Evolutionary conservation across 441 rosid species (phyloP).

Genomic region (Gossypium lobatum): DNA sequence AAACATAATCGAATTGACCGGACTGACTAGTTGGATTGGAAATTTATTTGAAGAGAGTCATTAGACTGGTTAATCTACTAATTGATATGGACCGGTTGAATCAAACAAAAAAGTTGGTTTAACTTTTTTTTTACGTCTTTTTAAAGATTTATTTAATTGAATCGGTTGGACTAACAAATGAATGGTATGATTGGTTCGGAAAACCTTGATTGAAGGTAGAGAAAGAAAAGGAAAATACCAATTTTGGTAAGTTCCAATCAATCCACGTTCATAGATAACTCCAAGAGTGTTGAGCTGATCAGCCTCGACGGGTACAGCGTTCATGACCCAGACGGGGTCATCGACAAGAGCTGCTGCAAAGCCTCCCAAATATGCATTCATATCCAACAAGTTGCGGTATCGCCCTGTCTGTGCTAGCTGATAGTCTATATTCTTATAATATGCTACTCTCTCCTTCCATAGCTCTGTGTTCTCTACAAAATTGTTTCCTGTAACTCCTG

Average conservation of each 20-base stretch:
- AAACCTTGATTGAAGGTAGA: not conserved
- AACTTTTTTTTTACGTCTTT: too few relatives aligned
- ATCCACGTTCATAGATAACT: constrained; percentile 58
- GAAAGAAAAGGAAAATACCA: constrained; percentile 29
- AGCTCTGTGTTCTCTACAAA: constrained; percentile 35
- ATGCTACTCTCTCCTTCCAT: constrained; percentile 45
- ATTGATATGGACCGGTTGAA: too few relatives aligned
- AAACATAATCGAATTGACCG: not conserved
- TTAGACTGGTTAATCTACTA: too few relatives aligned
- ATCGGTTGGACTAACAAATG: too few relatives aligned
- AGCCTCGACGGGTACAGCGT: constrained; percentile 48
- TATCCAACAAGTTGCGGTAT: constrained; percentile 58
- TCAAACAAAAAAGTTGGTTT: too few relatives aligned
- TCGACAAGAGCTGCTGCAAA: constrained; percentile 47
- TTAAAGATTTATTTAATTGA: too few relatives aligned
- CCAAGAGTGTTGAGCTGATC: constrained; percentile 43
- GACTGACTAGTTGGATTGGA: too few relatives aligned
- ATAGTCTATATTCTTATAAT: constrained; percentile 42
- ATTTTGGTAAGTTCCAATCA: constrained; percentile 63
- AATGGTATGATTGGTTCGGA: too few relatives aligned
- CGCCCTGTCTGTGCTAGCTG: constrained; percentile 43
- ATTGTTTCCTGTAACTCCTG: constrained; percentile 31
- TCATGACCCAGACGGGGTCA: constrained; percentile 68
- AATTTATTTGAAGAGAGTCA: too few relatives aligned
- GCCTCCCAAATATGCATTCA: constrained; percentile 59